Conservation (phyloP, 805 yeast species). For the Cyberlindnera mississippiensis region DNA sequence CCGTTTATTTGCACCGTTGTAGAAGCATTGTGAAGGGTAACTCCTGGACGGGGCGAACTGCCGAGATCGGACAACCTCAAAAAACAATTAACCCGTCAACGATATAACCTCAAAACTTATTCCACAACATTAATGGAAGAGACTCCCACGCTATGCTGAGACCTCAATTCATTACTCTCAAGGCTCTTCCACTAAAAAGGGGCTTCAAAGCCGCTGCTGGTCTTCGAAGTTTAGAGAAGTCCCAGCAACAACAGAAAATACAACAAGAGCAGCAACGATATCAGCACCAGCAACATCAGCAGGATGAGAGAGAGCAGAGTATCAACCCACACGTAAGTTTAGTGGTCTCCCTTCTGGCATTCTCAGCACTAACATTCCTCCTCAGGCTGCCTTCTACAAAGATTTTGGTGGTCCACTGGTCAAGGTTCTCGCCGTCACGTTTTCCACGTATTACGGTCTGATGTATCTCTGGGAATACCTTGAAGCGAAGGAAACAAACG, state of each 20-base stretch:
- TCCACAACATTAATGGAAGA: neutral
- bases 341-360: too few species aligned
- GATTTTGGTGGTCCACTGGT: conserved; percentile 43
- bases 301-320: conserved; percentile 3
- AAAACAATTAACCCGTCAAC: too few species aligned
- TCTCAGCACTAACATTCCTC: neutral
- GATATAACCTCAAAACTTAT: neutral
- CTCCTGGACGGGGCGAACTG: too few species aligned
- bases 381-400: conserved; percentile 38
- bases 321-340: conserved; percentile 23
- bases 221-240: conserved; percentile 1
- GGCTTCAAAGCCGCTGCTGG: neutral
- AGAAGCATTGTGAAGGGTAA: too few species aligned
- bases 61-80: too few species aligned
- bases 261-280: neutral
- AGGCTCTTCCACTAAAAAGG: neutral
- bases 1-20: too few species aligned
- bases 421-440: conserved; percentile 41
- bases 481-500: conserved; percentile 28
- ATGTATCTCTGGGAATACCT: conserved; percentile 42
- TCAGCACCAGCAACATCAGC: neutral
- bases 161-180: neutral
- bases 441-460: conserved; percentile 44
- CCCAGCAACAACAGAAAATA: neutral
- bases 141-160: conserved; percentile 2